phyloP scores from a whole-genome alignment of 2,329 filamentous ascomycete genomes.

The Alternaria dauci region DNA sequence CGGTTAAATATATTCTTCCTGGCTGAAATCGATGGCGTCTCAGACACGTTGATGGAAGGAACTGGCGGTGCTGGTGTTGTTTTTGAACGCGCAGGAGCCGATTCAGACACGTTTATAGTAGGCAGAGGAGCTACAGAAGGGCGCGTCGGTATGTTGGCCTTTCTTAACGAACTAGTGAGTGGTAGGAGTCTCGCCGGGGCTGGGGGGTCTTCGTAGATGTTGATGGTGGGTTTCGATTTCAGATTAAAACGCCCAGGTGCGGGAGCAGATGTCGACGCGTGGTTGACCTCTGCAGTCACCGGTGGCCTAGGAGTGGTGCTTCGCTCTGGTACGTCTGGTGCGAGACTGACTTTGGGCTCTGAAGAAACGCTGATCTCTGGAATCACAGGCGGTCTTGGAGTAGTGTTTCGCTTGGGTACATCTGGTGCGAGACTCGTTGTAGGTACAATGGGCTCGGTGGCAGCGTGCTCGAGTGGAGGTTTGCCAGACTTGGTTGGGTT shows the following conservation, averaged over 20 bases:
- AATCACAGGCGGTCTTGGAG: conserved; percentile 32
- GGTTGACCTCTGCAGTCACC: conserved; percentile 45
- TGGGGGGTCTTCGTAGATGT: conserved; percentile 41
- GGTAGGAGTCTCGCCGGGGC: conserved; percentile 39
- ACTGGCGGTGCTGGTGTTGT: conserved; percentile 32
- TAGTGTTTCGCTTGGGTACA: conserved; percentile 23
- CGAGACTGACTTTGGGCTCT: conserved; percentile 62
- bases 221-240: conserved; percentile 32
- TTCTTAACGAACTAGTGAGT: conserved; percentile 32
- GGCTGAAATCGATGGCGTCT: conserved; percentile 38
- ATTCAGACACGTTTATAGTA: conserved; percentile 62
- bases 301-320: conserved; percentile 24
- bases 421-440: conserved; percentile 60
- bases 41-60: conserved; percentile 31
- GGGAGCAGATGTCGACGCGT: conserved; percentile 31
- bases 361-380: conserved; percentile 39
- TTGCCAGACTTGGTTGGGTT: conserved; percentile 29
- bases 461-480: conserved; percentile 48
- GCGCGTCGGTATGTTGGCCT: conserved; percentile 39
- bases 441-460: conserved; percentile 57
- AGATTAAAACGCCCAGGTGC: conserved; percentile 31
- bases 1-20: conserved; percentile 24
- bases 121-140: conserved; percentile 38
- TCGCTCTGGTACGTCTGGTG: conserved; percentile 44
- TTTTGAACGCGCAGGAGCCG: conserved; percentile 37